Base-by-base conservation (phyloP, 495 filamentous ascomycete genomes). In the Aspergillus nanangensis region DNA sequence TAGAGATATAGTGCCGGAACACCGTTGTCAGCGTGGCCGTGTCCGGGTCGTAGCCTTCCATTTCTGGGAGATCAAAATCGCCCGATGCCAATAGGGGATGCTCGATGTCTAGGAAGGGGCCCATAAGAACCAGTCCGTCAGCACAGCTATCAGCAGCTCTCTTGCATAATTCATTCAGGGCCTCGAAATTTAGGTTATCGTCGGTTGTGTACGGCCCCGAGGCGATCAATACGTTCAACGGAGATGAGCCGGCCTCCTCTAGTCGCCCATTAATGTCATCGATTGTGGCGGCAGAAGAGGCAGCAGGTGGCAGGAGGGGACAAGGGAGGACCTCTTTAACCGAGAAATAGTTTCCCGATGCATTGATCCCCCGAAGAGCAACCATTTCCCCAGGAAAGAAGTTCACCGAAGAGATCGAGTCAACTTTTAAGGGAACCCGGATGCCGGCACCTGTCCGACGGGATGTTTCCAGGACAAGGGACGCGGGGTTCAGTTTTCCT, bases 311-410 rank as follows among this genome's bases (percentile, higher is more conserved):
- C 10, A 95, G 68, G 2, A 86, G 67, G 5, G 93, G 92, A 8
- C 89, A 62, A 2, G 81, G 70, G 4, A 97, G 74, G 9, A 92
- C 65, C 53, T 96, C 82, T 19, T 76, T 80, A 33, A 95, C 88
- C 0, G 81, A 77, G 51, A 98, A 96, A 46, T 87, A 84, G 18
- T 84, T 77, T 4, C 92, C 92, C 13, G 86, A 87, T 5, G 89
- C 83, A 57, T 97, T 97, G 56, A 85, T 86, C 8, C 93, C 93
- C 29, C 76, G 75, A 13, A 96, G 68, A 8, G 91, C 93, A 15
- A 94, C 86, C 38, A 96, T 95, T 58, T 96, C 89, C 14, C 93
- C 93, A 0, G 92, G 91, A 65, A 98, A 96, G 73, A 97, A 90
- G 50, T 89, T 86, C 66, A 82, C 87, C 4, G 79, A 77, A 2